phyloP scores from a whole-genome alignment of 805 yeast species.

The Metschnikowia arizonensis region DNA sequence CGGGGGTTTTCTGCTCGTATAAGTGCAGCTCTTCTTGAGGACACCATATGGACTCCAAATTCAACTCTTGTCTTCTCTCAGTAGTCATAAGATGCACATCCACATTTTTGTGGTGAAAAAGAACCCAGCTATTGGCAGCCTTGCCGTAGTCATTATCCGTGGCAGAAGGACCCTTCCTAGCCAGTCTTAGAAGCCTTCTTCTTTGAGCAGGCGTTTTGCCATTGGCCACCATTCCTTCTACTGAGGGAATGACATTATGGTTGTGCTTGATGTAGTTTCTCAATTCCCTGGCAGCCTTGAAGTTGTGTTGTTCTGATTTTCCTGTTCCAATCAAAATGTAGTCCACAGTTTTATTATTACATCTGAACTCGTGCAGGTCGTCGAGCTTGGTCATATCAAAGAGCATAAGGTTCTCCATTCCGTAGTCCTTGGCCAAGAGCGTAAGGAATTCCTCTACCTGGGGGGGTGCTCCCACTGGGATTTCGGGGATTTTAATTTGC shows the following conservation, averaged over 20 bases:
- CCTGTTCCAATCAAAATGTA: slow-evolving; percentile 66
- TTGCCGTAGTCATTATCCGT: slow-evolving; percentile 55
- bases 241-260: slow-evolving; percentile 37
- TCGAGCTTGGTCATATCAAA: slow-evolving; percentile 55
- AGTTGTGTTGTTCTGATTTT: slow-evolving; percentile 69
- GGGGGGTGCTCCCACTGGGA: slow-evolving; percentile 59
- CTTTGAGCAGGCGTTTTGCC: slow-evolving; percentile 42
- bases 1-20: slow-evolving; percentile 20
- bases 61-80: slow-evolving; percentile 61
- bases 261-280: slow-evolving; percentile 53
- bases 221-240: slow-evolving; percentile 70
- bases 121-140: slow-evolving; percentile 73
- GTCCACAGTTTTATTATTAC: slow-evolving; percentile 26
- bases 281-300: slow-evolving; percentile 62
- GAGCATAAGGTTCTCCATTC: slow-evolving; percentile 57
- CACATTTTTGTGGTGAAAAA: slow-evolving; percentile 69
- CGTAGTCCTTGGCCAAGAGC: slow-evolving; percentile 55
- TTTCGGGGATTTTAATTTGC: slow-evolving; percentile 42
- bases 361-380: slow-evolving; percentile 28
- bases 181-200: slow-evolving; percentile 45
- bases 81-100: slow-evolving; percentile 70
- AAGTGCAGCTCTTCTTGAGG: slow-evolving; percentile 34
- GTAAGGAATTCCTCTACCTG: slow-evolving; percentile 43
- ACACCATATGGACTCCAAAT: slow-evolving; percentile 69
- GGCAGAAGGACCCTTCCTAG: slow-evolving; percentile 50